Conservation (phyloP, 805 yeast genomes). For the Cyberlindnera subsufficiens region DNA sequence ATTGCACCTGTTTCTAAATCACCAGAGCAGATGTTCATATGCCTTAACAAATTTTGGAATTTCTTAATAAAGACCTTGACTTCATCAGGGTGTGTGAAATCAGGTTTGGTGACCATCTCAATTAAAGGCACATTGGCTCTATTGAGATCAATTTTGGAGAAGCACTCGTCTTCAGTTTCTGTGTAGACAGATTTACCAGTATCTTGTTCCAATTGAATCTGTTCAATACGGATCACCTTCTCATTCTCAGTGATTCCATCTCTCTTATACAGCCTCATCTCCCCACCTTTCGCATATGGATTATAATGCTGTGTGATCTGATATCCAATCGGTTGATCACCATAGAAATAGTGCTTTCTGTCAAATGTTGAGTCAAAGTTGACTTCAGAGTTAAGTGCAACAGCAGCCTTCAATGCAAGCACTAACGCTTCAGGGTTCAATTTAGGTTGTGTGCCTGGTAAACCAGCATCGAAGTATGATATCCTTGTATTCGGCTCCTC, state of each 20-base stretch:
- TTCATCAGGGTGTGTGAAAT: slow-evolving; percentile 59
- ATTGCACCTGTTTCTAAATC: slow-evolving; percentile 93
- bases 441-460: slow-evolving; percentile 91
- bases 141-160: slow-evolving; percentile 65
- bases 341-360: slow-evolving; percentile 92
- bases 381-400: slow-evolving; percentile 58
- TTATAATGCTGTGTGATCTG: slow-evolving; percentile 87
- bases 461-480: slow-evolving; percentile 74
- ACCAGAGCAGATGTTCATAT: slow-evolving; percentile 73
- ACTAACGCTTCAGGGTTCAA: slow-evolving; percentile 70
- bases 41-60: slow-evolving; percentile 65
- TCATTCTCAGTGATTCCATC: slow-evolving; percentile 46
- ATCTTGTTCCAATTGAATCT: slow-evolving; percentile 91
- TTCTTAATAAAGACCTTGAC: slow-evolving; percentile 77
- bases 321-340: slow-evolving; percentile 94
- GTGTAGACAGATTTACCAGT: slow-evolving; percentile 75
- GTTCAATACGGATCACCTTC: slow-evolving; percentile 57
- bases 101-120: slow-evolving; percentile 90
- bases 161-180: slow-evolving; percentile 24
- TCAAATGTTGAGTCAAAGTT: slow-evolving; percentile 65
- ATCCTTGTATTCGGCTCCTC: slow-evolving; percentile 61
- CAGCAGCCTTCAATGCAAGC: slow-evolving; percentile 67
- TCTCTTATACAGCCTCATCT: slow-evolving; percentile 38
- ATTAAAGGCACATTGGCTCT: slow-evolving; percentile 82
- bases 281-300: slow-evolving; percentile 74